Percentiles rank a stretch among this genome's conserved stretches.
Conservation (phyloP, 768 basidiomycete species). For the Pulveroboletus sp. region DNA sequence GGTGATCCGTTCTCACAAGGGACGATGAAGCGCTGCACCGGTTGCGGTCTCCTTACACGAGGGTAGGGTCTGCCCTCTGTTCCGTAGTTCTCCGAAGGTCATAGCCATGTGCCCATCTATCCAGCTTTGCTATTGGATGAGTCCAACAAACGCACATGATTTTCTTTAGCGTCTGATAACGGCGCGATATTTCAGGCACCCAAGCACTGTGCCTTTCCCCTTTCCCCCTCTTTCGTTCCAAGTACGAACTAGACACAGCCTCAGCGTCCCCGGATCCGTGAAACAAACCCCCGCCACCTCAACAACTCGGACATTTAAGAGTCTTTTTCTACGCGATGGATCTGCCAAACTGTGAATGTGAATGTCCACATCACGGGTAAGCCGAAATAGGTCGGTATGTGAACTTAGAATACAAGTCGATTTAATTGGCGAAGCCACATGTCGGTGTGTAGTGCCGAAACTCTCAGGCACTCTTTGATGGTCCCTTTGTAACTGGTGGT, state of each 20-base stretch:
- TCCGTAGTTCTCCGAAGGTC: neutral
- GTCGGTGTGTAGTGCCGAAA: no score
- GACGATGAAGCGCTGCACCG: neutral
- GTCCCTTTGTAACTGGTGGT: no score
- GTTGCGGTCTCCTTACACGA: neutral
- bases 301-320: neutral
- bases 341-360: neutral
- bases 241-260: neutral
- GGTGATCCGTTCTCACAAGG: neutral
- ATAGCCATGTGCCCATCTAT: neutral
- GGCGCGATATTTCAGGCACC: neutral
- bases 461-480: neutral
- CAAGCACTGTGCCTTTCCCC: neutral
- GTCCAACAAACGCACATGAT: neutral
- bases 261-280: neutral
- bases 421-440: neutral
- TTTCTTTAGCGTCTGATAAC: neutral
- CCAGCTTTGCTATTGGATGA: neutral
- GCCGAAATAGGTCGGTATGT: no score
- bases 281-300: neutral
- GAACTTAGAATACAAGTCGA: neutral
- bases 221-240: no score
- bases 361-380: neutral
- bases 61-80: neutral
- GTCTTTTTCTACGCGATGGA: neutral